These are phyloP conservation scores for Oryza glumipatula DNA, from an alignment of 176 grass and related monocot species.

Conservation along the genomic window DNA sequence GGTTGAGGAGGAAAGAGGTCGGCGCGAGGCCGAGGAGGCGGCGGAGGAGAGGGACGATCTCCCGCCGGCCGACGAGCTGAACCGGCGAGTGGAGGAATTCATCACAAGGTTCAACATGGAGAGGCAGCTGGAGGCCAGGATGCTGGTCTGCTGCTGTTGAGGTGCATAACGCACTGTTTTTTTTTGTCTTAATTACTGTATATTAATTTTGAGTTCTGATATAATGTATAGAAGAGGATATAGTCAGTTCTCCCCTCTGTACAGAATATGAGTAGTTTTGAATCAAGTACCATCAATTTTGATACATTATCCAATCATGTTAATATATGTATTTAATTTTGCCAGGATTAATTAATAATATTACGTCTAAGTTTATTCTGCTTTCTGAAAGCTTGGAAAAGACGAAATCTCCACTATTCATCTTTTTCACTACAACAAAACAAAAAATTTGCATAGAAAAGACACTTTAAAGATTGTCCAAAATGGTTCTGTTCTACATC, in stretches of 20 bases:
- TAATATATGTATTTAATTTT: neutral
- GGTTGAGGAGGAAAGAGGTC: neutral
- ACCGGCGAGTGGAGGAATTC: conserved; percentile 79
- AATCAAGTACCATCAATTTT: neutral
- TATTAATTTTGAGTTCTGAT: neutral
- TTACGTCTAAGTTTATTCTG: neutral
- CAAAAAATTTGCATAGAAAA: neutral
- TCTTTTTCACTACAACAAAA: neutral
- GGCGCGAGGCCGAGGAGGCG: neutral
- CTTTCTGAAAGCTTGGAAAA: neutral
- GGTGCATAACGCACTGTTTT: neutral
- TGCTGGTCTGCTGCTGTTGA: conserved; percentile 39
- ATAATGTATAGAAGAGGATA: neutral
- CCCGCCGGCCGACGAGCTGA: conserved; percentile 58
- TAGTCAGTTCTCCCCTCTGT: neutral
- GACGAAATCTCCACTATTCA: neutral
- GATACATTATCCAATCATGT: neutral
- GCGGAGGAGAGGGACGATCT: conserved; percentile 21
- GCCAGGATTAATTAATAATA: neutral
- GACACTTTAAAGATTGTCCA: neutral
- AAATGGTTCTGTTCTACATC: neutral
- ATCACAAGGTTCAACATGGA: conserved; percentile 87
- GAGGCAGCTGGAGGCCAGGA: conserved; percentile 67
- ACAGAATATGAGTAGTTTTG: neutral
- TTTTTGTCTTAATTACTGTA: neutral